Percentiles rank a stretch among this genome's conserved stretches.
These are phyloP conservation scores for Nematocida sp. DNA, from an alignment of 371 early-diverging fungal genomes.

Conservation along the genomic window DNA sequence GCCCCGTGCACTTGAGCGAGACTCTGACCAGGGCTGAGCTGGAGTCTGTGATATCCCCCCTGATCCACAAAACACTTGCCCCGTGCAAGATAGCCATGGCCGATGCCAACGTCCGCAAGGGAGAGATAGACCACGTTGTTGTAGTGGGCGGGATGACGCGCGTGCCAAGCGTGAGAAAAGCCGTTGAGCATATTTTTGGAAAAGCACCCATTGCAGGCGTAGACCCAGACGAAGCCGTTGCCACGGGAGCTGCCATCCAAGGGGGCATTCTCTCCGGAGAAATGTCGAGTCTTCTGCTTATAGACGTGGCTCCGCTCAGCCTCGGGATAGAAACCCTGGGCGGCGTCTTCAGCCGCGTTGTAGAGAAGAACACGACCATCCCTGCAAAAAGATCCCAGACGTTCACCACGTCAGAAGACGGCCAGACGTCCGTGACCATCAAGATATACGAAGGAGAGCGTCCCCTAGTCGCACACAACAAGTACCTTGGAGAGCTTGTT, in stretches of 20 bases:
- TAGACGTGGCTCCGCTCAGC: slow-evolving; percentile 94
- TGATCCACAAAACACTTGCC: slow-evolving; percentile 77
- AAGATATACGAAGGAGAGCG: slow-evolving; percentile 97
- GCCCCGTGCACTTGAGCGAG: slow-evolving; percentile 88
- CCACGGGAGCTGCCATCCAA: slow-evolving; percentile 94
- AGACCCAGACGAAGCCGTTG: slow-evolving; percentile 97
- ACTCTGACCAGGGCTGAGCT: slow-evolving; percentile 79
- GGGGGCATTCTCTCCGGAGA: slow-evolving; percentile 90
- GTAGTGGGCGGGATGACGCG: slow-evolving; percentile 98
- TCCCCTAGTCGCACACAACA: slow-evolving; percentile 87
- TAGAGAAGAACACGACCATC: slow-evolving; percentile 93
- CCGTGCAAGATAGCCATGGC: slow-evolving; percentile 89
- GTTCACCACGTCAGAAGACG: slow-evolving; percentile 97
- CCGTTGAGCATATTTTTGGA: slow-evolving; percentile 79
- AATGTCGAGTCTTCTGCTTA: slow-evolving; percentile 79
- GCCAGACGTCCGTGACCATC: slow-evolving; percentile 91
- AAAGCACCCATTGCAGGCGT: slow-evolving; percentile 81
- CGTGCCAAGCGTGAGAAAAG: slow-evolving; percentile 87
- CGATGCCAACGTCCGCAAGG: slow-evolving; percentile 77
- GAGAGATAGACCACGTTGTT: slow-evolving; percentile 83
- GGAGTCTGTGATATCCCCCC: slow-evolving; percentile 72
- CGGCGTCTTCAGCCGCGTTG: slow-evolving; percentile 87
- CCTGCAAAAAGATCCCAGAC: slow-evolving; percentile 96
- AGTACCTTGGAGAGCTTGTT: slow-evolving; percentile 88
- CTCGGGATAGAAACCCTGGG: slow-evolving; percentile 75